These are phyloP conservation scores for Dinochytrium kinnereticum DNA, from an alignment of 371 early-diverging fungal species.

Conservation along the genomic window DNA sequence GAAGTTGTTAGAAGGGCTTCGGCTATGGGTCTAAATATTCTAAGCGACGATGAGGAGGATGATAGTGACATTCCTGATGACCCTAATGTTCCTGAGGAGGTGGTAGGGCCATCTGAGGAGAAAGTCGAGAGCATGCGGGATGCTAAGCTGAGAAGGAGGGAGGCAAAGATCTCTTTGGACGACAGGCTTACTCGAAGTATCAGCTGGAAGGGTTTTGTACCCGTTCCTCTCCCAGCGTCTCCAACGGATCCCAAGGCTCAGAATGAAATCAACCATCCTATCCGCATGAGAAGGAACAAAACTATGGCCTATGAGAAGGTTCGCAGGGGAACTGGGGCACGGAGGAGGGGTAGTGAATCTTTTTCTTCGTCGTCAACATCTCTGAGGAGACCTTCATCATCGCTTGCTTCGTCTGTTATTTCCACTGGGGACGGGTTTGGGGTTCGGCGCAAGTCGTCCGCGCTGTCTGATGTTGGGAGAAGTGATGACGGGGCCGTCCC, in stretches of 20 bases:
- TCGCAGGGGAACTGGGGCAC: background rate
- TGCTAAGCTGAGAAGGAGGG: background rate
- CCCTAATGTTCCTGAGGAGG: background rate
- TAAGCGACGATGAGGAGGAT: background rate
- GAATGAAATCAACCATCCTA: no score
- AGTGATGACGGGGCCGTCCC: no score
- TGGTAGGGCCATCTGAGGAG: background rate
- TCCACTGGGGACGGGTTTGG: no score
- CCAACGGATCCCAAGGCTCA: background rate
- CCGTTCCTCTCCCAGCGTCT: background rate
- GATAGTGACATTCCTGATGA: background rate
- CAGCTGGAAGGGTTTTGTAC: constrained; percentile 9
- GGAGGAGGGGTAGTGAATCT: background rate
- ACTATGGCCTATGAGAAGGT: background rate
- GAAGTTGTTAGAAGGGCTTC: background rate
- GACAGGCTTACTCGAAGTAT: background rate
- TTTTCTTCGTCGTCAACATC: no score
- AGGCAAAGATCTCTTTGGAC: constrained; percentile 4
- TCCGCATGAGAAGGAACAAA: no score
- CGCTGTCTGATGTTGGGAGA: no score
- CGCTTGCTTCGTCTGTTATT: no score
- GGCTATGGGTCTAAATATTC: background rate
- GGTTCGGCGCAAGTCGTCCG: no score
- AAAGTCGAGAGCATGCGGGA: background rate
- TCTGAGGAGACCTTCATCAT: no score